Base-by-base conservation (phyloP, 768 basidiomycete species). In the Tricholoma hemisulphureum region DNA sequence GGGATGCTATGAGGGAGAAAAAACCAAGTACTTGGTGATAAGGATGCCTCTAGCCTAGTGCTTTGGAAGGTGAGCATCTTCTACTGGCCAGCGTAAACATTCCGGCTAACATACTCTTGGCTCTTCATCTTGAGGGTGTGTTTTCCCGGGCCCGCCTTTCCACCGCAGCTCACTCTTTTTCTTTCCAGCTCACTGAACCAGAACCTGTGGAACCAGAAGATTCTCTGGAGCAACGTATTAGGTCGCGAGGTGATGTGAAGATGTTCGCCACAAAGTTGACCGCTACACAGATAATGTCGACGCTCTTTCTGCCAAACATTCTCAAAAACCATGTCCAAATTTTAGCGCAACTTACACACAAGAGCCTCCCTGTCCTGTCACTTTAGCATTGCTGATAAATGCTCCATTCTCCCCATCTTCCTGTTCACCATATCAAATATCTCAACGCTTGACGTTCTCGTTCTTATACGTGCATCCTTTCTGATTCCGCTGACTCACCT, bases 31-130 rank as follows among this genome's bases (percentile, higher is more conserved):
- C 43, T 45, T 45, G 1, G 3, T 45, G 10, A 37, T 2, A 28
- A 35, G 20, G 51, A 35, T 18, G 32, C 51, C 16, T 35, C 51
- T 52, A 31, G 32, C n/a, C 51, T 52, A 52, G 32, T 20, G 20
- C 51, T 52, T 35, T 52, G 32, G 32, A 52, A 52, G 51, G 51
- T 35, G 51, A 52, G 51, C 32, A 52, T 52, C 51, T 52, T 52
- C 32, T 34, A 35, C 31, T 4, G n/a, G 32, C 31, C 28, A 52
- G 51, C 34, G 31, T 52, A 52, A 52, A 32, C 26, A 51, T 51
- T 51, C 50, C n/a, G 50, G 50, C 28, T 51, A 29, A 52, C 31
- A 18, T 35, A 18, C 28, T 52, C 29, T 9, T 51, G 50, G n/a
- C 50, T 51, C 50, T 29, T 32, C 29, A 29, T 51, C 32, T 51